Percentiles rank a stretch among this genome's conserved stretches.
These are phyloP conservation scores for Hypoxylon sp. DNA, from an alignment of 2,329 filamentous ascomycete species.

Conservation along the genomic window DNA sequence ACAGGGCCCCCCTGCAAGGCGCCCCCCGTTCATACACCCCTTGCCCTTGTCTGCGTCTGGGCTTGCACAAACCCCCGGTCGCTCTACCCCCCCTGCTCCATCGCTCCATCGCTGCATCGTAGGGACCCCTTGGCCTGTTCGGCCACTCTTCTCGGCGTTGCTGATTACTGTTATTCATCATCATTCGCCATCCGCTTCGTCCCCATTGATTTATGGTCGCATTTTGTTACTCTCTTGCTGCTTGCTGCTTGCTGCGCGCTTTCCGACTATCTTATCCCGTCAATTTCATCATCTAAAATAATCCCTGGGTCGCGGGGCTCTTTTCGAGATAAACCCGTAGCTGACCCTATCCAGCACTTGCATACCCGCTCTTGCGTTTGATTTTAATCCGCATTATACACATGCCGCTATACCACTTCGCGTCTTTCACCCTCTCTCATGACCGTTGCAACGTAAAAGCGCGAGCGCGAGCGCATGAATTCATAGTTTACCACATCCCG, in stretches of 20 bases:
- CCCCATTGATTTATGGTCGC: slow-evolving; percentile 42
- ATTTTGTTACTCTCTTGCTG: slow-evolving; percentile 42
- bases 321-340: slow-evolving; percentile 42
- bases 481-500: slow-evolving; percentile 5
- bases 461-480: slow-evolving; percentile 21
- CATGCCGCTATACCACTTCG: slow-evolving; percentile 37
- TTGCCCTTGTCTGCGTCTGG: slow-evolving; percentile 45
- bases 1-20: slow-evolving; percentile 32
- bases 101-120: no score
- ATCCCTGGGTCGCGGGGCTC: slow-evolving; percentile 39
- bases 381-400: slow-evolving; percentile 44
- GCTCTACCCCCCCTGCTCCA: slow-evolving; percentile 28
- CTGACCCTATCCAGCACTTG: slow-evolving; percentile 46
- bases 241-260: slow-evolving; percentile 37
- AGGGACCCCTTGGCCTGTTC: slow-evolving; percentile 42
- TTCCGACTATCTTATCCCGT: slow-evolving; percentile 41
- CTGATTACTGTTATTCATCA: slow-evolving; percentile 46
- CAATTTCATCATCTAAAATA: slow-evolving; percentile 27
- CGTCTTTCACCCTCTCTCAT: slow-evolving; percentile 15
- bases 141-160: slow-evolving; percentile 46
- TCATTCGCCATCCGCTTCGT: slow-evolving; percentile 40
- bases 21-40: slow-evolving; percentile 41
- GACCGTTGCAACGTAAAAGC: slow-evolving; percentile 31
- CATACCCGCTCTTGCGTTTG: slow-evolving; percentile 49
- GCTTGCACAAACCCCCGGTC: slow-evolving; percentile 43